phyloP scores from a whole-genome alignment of 768 basidiomycete genomes.

The Termitomyces sp. region DNA sequence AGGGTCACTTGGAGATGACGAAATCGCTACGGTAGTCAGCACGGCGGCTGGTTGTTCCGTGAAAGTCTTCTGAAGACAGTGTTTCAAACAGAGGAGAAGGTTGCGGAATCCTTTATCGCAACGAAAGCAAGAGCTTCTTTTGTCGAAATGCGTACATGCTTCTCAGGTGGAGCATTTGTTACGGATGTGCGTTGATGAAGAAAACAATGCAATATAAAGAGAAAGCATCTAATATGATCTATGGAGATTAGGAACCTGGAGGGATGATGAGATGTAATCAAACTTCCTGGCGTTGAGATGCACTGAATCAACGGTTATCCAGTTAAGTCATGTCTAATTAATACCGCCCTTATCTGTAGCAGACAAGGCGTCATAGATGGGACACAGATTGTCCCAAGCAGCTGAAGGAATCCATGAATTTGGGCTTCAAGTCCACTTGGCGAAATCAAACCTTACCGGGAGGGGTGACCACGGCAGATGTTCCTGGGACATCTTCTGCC shows the following conservation, averaged over 20 bases:
- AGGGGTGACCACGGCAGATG: constrained; percentile 7
- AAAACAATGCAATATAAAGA: constrained; percentile 35
- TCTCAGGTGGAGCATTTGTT: constrained; percentile 42
- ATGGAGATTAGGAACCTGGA: constrained; percentile 49
- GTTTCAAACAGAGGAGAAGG: constrained; percentile 43
- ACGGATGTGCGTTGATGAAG: constrained; percentile 47
- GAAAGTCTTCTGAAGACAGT: constrained; percentile 54
- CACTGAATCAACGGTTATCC: not conserved
- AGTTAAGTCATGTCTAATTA: not conserved
- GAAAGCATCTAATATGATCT: too few species aligned
- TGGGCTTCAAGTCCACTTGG: not conserved
- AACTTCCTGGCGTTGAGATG: not conserved
- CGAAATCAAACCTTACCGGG: constrained; percentile 17
- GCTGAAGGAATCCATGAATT: constrained; percentile 10
- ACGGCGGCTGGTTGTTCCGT: constrained; percentile 34
- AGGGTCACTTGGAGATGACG: constrained; percentile 36
- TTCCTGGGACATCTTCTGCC: constrained; percentile 25
- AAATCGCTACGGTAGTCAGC: constrained; percentile 39
- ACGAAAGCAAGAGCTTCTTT: constrained; percentile 51
- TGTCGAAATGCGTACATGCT: constrained; percentile 55
- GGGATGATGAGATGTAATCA: too few species aligned
- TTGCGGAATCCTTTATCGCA: constrained; percentile 44
- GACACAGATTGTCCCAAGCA: constrained; percentile 27
- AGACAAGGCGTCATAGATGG: constrained; percentile 16
- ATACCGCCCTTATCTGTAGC: not conserved